Base-by-base conservation (phyloP, 1,284 basidiomycete species). In the Lignosus rhinocerotis region DNA sequence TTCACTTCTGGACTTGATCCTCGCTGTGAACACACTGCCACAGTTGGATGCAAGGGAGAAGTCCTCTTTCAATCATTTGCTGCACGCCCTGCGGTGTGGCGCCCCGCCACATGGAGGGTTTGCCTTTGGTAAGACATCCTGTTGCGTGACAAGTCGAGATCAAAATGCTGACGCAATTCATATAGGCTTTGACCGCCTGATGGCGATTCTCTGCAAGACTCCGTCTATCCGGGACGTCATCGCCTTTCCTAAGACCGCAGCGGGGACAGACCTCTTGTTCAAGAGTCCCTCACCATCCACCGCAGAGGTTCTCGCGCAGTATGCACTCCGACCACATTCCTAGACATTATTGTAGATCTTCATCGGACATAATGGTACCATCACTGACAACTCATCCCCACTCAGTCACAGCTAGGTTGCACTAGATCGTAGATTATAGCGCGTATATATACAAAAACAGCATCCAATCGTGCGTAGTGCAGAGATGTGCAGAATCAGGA, bases 21-120 rank as follows among this genome's bases (percentile, higher is more conserved):
- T 45, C 14, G 46, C 6, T 19, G 8, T 41, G 14, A 33, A 42
- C 10, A 16, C 30, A 16, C 36, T 12, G 6, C 25, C 62, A 32
- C 69, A 96, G 92, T 78, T 97, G 55, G 80, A 80, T 57, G 82
- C 86, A 47, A 69, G 79, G 47, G 95, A 97, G 73, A 83, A 83
- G 58, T 75, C 78, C 3, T 84, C 92, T 1, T 98, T 98, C 74
- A 76, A 80, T 44, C 94, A 96, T 68, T 81, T 98, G 6, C 75
- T 97, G 32, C 86, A 92, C 66, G 96, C 95, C 4, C 80, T 98
- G 52, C 80, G 80, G 66, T 92, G 86, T 72, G 95, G 95, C 58
- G 95, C 96, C 7, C 96, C 95, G 11, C 95, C 95, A 60, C 95
- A 98, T 75, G 95, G 91, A n/a, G 95, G 95, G 43, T 92, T 98